Percentiles rank a stretch among this genome's conserved stretches.
phyloP scores from a whole-genome alignment of 208 protist species.

The Leptomonas pyrrhocoris region DNA sequence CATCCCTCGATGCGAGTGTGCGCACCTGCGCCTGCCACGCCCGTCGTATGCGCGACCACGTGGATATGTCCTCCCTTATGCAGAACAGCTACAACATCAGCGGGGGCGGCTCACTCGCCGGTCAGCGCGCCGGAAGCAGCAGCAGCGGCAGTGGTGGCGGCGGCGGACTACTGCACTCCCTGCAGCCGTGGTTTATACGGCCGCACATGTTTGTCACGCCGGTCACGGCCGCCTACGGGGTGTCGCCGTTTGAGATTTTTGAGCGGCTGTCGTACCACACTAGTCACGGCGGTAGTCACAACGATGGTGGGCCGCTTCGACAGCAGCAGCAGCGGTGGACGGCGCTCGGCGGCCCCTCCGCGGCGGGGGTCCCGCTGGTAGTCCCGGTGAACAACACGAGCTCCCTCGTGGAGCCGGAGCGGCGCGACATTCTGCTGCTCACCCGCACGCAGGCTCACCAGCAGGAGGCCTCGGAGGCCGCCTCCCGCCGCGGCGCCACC shows the following conservation, averaged over 20 bases:
- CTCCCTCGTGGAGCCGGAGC: constrained; percentile 27
- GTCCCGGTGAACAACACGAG: constrained; percentile 26
- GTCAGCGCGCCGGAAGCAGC: constrained; percentile 2
- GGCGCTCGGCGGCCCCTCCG: background rate
- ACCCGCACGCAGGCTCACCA: constrained; percentile 19
- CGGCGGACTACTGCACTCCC: constrained; percentile 27
- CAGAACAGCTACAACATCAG: constrained; percentile 22
- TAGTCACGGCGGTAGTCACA: constrained; percentile 2
- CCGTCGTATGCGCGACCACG: constrained; percentile 18
- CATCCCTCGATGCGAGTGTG: constrained; percentile 58
- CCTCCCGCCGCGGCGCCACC: background rate
- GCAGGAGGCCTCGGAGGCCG: constrained; percentile 1
- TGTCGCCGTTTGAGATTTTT: constrained; percentile 55
- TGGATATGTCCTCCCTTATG: constrained; percentile 22
- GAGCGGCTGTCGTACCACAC: constrained; percentile 36
- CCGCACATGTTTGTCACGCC: constrained; percentile 63
- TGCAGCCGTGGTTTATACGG: constrained; percentile 73
- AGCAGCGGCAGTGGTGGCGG: constrained; percentile 6
- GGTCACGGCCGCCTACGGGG: constrained; percentile 29
- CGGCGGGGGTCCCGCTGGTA: background rate
- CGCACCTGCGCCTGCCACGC: constrained; percentile 29
- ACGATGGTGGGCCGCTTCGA: background rate
- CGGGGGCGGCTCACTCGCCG: background rate
- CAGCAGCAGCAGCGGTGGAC: background rate
- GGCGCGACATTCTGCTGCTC: constrained; percentile 18